Percentiles rank a stretch among this genome's conserved stretches.
Evolutionary conservation across 257 asterid species (phyloP).

Genomic region (Plantago major): DNA sequence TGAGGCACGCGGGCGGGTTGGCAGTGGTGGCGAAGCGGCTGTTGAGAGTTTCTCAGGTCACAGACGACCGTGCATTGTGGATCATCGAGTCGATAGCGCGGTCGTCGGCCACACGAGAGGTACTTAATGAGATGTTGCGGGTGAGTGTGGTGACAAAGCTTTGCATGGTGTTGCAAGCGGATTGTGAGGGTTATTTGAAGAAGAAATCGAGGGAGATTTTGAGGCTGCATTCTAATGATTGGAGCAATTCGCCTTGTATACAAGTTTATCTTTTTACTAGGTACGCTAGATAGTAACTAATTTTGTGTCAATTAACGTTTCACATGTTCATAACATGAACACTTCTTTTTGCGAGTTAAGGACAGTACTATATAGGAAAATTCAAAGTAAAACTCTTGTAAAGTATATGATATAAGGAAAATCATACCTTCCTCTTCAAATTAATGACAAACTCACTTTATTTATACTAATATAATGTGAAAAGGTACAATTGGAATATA

Average conservation of each 20-base stretch:
- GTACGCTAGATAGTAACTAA: slow-evolving; percentile 28
- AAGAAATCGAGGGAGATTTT: slow-evolving; percentile 67
- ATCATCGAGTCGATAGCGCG: slow-evolving; percentile 47
- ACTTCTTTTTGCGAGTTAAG: no score
- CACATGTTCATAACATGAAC: no score
- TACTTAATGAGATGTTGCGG: slow-evolving; percentile 71
- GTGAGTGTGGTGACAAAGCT: slow-evolving; percentile 82
- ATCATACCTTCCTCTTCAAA: no score
- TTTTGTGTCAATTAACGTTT: no score
- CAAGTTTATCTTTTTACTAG: slow-evolving; percentile 70
- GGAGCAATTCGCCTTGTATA: slow-evolving; percentile 86
- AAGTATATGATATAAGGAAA: no score
- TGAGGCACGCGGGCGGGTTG: slow-evolving; percentile 61
- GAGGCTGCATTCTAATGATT: slow-evolving; percentile 59
- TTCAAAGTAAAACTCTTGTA: no score
- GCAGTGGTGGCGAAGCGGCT: slow-evolving; percentile 60
- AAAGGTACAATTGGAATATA: no score
- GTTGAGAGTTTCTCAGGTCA: slow-evolving; percentile 55
- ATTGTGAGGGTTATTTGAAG: slow-evolving; percentile 55
- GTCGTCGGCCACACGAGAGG: slow-evolving; percentile 56
- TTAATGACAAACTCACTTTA: no score
- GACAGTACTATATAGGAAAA: no score
- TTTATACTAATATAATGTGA: no score
- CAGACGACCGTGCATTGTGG: slow-evolving; percentile 54
- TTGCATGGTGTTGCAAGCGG: slow-evolving; percentile 85